A percentile compares a stretch with the other conserved stretches of the same genome.
These are phyloP conservation scores for Colletotrichum tamarilloi DNA, from an alignment of 2,329 filamentous ascomycete species.

Conservation along the genomic window DNA sequence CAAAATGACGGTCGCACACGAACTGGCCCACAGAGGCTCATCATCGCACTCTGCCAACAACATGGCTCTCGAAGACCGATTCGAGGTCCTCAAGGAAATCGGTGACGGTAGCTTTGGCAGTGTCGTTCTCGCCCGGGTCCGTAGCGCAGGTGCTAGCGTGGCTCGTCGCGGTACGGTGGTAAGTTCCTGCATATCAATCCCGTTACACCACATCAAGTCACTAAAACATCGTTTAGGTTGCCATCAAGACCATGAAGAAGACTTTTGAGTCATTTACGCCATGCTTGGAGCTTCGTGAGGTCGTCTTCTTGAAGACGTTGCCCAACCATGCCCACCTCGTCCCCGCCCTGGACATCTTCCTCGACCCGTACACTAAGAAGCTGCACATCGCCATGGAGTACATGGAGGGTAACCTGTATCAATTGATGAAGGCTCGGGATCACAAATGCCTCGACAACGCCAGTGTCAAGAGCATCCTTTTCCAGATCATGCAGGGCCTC, in stretches of 20 bases:
- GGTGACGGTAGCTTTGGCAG: slow-evolving; percentile 99
- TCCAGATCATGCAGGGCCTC: slow-evolving; percentile 94
- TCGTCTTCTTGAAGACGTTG: slow-evolving; percentile 93
- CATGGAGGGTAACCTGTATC: slow-evolving; percentile 99
- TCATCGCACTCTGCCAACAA: slow-evolving; percentile 62
- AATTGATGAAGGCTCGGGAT: slow-evolving; percentile 97
- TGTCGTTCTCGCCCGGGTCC: slow-evolving; percentile 90
- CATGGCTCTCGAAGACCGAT: slow-evolving; percentile 87
- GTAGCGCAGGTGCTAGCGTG: slow-evolving; percentile 88
- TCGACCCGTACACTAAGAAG: slow-evolving; percentile 95
- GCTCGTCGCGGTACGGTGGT: slow-evolving; percentile 94
- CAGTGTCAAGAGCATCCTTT: slow-evolving; percentile 97
- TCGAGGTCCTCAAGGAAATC: slow-evolving; percentile 97
- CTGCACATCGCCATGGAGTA: slow-evolving; percentile 99
- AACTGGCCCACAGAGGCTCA: slow-evolving; percentile 76
- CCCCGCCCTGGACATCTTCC: slow-evolving; percentile 97
- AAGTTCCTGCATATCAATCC: slow-evolving; percentile 53
- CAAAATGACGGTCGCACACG: slow-evolving; percentile 82
- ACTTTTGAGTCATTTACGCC: slow-evolving; percentile 92
- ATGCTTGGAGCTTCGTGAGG: slow-evolving; percentile 93
- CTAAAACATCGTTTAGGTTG: slow-evolving; percentile 70
- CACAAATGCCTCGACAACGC: slow-evolving; percentile 91
- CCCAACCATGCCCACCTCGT: slow-evolving; percentile 92
- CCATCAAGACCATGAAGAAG: slow-evolving; percentile 99
- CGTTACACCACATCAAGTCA: slow-evolving; percentile 15